Evolutionary conservation across 257 asterid species (phyloP).

Genomic region (Linaria vulgaris): DNA sequence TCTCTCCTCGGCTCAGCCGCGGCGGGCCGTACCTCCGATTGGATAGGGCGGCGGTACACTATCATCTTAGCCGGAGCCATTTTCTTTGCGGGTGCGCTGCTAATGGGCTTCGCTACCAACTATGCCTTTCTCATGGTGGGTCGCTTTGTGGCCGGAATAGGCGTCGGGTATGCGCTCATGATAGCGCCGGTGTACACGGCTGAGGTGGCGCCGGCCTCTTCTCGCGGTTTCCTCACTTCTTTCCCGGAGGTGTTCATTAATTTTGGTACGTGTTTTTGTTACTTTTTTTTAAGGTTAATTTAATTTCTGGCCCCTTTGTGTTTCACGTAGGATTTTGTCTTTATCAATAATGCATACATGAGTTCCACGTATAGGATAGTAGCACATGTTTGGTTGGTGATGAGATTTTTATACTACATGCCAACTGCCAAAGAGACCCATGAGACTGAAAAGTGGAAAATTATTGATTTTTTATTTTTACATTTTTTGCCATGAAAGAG

Average conservation of each 20-base stretch:
- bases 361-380: background rate
- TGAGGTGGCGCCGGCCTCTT: conserved; percentile 74
- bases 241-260: conserved; percentile 79
- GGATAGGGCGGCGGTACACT: conserved; percentile 71
- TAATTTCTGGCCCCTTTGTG: background rate
- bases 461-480: no score
- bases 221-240: conserved; percentile 76
- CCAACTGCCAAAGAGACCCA: no score
- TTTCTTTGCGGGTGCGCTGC: conserved; percentile 66
- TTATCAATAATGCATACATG: no score
- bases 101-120: conserved; percentile 72
- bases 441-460: no score
- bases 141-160: conserved; percentile 70
- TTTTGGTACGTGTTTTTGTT: conserved; percentile 33
- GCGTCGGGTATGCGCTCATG: conserved; percentile 79
- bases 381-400: background rate
- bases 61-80: conserved; percentile 62
- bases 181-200: conserved; percentile 84
- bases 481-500: no score
- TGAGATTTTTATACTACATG: background rate
- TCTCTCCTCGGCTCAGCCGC: conserved; percentile 65
- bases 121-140: conserved; percentile 76
- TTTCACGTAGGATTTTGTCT: no score
- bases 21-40: conserved; percentile 76
- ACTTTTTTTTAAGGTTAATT: background rate